Evolutionary conservation across 768 basidiomycete species (phyloP), one percentile per base, ranked within the genome.

Genomic region (Xerocomellus chrysenteron): DNA sequence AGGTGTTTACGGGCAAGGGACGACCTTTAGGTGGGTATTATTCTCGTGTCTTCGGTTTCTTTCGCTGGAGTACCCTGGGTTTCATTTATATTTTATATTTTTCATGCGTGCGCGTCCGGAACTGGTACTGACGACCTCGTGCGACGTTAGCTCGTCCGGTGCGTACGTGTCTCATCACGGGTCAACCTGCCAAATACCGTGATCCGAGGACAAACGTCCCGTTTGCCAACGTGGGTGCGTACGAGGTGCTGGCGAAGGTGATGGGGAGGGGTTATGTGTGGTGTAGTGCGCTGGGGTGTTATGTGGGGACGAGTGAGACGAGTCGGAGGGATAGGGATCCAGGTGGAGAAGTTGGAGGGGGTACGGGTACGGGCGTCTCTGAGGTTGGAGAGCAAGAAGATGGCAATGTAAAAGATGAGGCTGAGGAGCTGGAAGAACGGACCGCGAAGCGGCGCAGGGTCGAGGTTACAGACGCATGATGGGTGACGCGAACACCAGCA

Each of bases 161-260:
- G 17, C 82, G 80, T 52, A 76, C 70, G 8, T 96, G 94, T 68
- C 83, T 83, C 0, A 82, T 98, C 57, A 95, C 92, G 0, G 95
- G 95, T 3, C 78, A 78, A 42, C 76, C 79, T 5, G 94, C 93
- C 0, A 80, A 75, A 44, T 98, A 98, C 66, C 67, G 83, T 39
- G 93, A 97, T 68, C 94, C 94, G 1, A 75, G 82, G 41, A 87
- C 88, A 1, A 84, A 84, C 11, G 85, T 90, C 7, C 93, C 92
- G 0, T 98, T 84, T 70, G 88, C 92, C 2, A 82, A 87, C 54
- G 68, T 80, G 14, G 73, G 74, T 21, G 92, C 88, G 12, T 97
- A 83, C 68, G 70, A 80, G 43, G 77, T 79, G 9, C 76, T 96
- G 47, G 84, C 84, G 30, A 75, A 73, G 35, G 59, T 94, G 5